A percentile compares a stretch with the other conserved stretches of the same genome.
phyloP scores from a whole-genome alignment of 208 protist species.

The Leptomonas pyrrhocoris region DNA sequence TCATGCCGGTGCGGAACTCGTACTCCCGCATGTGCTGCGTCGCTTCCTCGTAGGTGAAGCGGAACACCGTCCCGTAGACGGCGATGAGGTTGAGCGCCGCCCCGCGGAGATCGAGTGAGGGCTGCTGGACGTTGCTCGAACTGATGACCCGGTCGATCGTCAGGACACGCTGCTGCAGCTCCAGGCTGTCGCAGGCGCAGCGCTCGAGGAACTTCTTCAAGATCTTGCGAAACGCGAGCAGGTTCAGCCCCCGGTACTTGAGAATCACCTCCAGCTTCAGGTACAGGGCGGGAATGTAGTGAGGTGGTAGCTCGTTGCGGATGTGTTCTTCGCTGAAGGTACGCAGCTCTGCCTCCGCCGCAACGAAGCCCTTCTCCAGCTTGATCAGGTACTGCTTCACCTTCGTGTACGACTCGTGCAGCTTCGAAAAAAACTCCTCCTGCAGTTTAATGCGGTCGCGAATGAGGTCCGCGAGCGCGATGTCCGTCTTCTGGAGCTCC shows the following conservation, averaged over 20 bases:
- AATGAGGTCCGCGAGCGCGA: conserved; percentile 29
- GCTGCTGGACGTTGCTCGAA: conserved; percentile 50
- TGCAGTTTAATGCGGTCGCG: conserved; percentile 40
- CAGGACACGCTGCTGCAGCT: conserved; percentile 57
- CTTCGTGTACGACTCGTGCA: conserved; percentile 58
- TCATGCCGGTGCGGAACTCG: conserved; percentile 50
- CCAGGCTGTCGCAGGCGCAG: conserved; percentile 72
- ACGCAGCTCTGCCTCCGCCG: conserved; percentile 45
- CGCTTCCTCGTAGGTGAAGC: conserved; percentile 67
- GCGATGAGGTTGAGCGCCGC: conserved; percentile 66
- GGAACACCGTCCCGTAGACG: conserved; percentile 80
- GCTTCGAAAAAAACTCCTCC: conserved; percentile 67
- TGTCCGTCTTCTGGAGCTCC: conserved; percentile 24
- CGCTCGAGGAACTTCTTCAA: conserved; percentile 83
- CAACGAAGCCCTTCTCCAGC: conserved; percentile 53
- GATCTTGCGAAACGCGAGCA: conserved; percentile 77
- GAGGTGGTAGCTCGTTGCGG: conserved; percentile 30
- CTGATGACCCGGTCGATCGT: conserved; percentile 60
- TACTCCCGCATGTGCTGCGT: conserved; percentile 49
- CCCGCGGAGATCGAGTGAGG: conserved; percentile 63
- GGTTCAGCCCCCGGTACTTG: conserved; percentile 76
- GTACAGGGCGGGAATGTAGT: conserved; percentile 75
- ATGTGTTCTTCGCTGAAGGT: conserved; percentile 66
- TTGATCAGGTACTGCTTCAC: conserved; percentile 60
- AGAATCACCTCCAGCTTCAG: conserved; percentile 63